A percentile compares a stretch with the other conserved stretches of the same genome.
Evolutionary conservation across 345 rosid species (phyloP).

Genomic region (Theobroma cacao): DNA sequence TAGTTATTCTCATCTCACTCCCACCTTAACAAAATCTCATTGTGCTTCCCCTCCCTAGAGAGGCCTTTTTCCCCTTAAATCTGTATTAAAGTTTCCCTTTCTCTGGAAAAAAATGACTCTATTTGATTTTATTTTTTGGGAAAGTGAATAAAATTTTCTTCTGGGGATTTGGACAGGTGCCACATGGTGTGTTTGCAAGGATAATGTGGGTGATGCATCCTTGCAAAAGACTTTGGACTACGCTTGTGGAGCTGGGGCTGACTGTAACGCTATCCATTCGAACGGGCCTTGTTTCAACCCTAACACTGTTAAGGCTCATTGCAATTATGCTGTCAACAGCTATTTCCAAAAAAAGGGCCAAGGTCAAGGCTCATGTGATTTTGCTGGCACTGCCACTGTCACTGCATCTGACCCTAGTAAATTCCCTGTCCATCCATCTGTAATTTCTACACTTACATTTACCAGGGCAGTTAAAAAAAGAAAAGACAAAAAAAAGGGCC

Average conservation of each 20-base stretch:
- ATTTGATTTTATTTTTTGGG: background rate
- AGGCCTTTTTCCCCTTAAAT: background rate
- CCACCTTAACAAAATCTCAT: too few relatives aligned
- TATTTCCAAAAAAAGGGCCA: conserved; percentile 79
- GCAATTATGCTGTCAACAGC: conserved; percentile 89
- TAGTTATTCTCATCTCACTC: background rate
- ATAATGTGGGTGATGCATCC: conserved; percentile 43
- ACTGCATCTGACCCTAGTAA: conserved; percentile 61
- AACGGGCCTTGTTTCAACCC: conserved; percentile 69
- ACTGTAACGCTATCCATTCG: conserved; percentile 61
- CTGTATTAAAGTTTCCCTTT: background rate
- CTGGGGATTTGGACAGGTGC: conserved; percentile 35
- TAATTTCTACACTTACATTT: conserved; percentile 8
- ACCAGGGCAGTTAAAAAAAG: background rate
- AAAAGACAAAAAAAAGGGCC: background rate
- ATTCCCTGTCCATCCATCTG: background rate
- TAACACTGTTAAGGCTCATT: conserved; percentile 72
- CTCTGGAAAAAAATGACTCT: background rate
- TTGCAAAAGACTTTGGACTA: conserved; percentile 81
- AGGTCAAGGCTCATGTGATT: conserved; percentile 71
- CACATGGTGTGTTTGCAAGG: conserved; percentile 88
- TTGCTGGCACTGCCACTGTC: conserved; percentile 62
- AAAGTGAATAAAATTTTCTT: background rate
- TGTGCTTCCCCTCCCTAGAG: too few relatives aligned
- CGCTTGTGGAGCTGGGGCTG: conserved; percentile 97